phyloP scores from a whole-genome alignment of 495 filamentous ascomycete species.

The Neurospora tetraspora region DNA sequence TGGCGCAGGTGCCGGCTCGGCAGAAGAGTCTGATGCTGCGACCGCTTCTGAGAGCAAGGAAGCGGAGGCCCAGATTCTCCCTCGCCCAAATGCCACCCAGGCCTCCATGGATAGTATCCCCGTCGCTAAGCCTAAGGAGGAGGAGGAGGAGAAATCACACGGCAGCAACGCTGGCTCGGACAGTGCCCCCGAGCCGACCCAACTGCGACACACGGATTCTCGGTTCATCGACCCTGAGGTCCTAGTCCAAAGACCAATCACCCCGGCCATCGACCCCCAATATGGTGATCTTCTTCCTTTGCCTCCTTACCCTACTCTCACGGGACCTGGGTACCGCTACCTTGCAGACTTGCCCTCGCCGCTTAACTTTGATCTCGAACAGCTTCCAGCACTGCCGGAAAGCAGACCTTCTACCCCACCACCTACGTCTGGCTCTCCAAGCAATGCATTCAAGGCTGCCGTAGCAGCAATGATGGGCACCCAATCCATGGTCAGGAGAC shows the following conservation, averaged over 20 bases:
- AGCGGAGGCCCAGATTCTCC: slow-evolving; percentile 20
- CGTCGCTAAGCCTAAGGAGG: slow-evolving; percentile 16
- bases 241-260: slow-evolving; percentile 33
- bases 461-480: background rate
- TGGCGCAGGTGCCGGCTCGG: slow-evolving; percentile 52
- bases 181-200: slow-evolving; percentile 6
- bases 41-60: slow-evolving; percentile 15
- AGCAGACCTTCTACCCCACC: slow-evolving; percentile 40
- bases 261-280: slow-evolving; percentile 47
- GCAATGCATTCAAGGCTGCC: background rate
- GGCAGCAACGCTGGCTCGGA: background rate
- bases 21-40: slow-evolving; percentile 29
- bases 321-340: slow-evolving; percentile 35
- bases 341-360: slow-evolving; percentile 4
- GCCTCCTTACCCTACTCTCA: slow-evolving; percentile 29
- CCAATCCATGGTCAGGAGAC: slow-evolving; percentile 2
- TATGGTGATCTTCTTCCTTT: slow-evolving; percentile 46
- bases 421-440: background rate
- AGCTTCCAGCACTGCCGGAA: slow-evolving; percentile 39
- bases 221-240: slow-evolving; percentile 41
- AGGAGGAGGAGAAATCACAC: background rate
- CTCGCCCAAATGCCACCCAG: slow-evolving; percentile 33
- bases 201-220: slow-evolving; percentile 21
- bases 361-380: slow-evolving; percentile 8
- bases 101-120: slow-evolving; percentile 5